Percentiles rank a stretch among this genome's conserved stretches.
phyloP scores from a whole-genome alignment of 257 asterid genomes.

The Fraxinus americana region DNA sequence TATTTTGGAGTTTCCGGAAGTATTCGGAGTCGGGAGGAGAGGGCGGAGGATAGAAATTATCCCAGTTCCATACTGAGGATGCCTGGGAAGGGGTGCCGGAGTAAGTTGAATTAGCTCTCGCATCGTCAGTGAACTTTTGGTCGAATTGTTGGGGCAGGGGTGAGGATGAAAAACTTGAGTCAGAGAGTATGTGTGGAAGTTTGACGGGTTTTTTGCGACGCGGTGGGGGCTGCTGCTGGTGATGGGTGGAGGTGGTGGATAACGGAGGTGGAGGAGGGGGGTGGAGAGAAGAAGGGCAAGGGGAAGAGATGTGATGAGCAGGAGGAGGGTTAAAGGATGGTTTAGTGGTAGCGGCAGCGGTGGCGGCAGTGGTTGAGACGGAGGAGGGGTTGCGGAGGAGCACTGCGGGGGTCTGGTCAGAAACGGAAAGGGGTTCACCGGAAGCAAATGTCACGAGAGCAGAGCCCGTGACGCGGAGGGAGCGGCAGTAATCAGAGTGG shows the following conservation, averaged over 20 bases:
- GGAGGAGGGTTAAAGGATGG: constrained; percentile 31
- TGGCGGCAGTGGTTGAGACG: constrained; percentile 32
- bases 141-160: constrained; percentile 43
- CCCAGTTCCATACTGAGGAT: constrained; percentile 98
- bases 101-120: constrained; percentile 68
- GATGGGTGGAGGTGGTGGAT: constrained; percentile 44
- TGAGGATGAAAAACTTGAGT: constrained; percentile 72
- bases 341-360: constrained; percentile 32
- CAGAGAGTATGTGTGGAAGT: constrained; percentile 88
- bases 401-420: constrained; percentile 84
- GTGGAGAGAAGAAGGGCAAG: constrained; percentile 42
- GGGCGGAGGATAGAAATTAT: constrained; percentile 89
- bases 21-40: constrained; percentile 90
- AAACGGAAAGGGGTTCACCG: constrained; percentile 87
- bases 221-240: constrained; percentile 30
- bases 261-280: constrained; percentile 21
- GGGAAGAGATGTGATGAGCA: constrained; percentile 24
- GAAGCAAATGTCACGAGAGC: constrained; percentile 83
- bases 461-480: constrained; percentile 79
- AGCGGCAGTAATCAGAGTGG: constrained; percentile 94
- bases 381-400: constrained; percentile 64
- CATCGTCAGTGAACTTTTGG: constrained; percentile 52
- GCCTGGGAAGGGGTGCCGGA: constrained; percentile 85
- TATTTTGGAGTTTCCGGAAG: constrained; percentile 54
- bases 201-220: constrained; percentile 59